Evolutionary conservation across 2,329 filamentous ascomycete genomes (phyloP), one percentile per base, ranked within the genome.

Genomic region (Neonectria ditissima): DNA sequence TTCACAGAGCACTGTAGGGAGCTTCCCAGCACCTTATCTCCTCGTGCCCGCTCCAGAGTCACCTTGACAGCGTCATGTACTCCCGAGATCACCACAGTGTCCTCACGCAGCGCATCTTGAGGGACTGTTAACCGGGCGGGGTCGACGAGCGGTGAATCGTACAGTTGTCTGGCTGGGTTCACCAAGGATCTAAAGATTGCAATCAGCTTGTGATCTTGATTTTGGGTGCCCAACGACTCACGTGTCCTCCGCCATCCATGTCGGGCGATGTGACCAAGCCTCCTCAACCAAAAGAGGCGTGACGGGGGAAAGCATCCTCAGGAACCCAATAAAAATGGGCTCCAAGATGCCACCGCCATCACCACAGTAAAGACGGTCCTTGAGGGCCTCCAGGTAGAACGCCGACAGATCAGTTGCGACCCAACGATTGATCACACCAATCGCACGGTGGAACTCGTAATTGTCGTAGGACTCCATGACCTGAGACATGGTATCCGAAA

Each of bases 301-400:
- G 59, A 97, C 86, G 1, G 95, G 94, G 2, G 88, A 90, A 30
- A 98, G 83, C 85, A 97, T 93, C 57, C 90, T 86, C 65, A 94
- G 81, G 18, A 97, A 82, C 37, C 93, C 89, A 6, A 87, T 80
- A 65, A 95, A 89, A 58, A 97, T 87, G 28, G 86, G 83, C 68
- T 87, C 85, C 51, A 92, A 79, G 5, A 86, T 83, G 50, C 91
- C 91, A 14, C 86, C 84, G 14, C 87, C 87, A 64, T 90, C 87
- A 30, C 92, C 92, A 48, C 94, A 96, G 81, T 99, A 99, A 1
- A 98, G 83, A 3, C 93, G 86, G 74, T 99, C 96, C 79, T 99
- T 99, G 72, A 94, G 84, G 0, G 92, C 89, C 78, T 99, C 96
- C 61, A 99, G 88, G 77, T 98, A 99, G 78, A 97, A 97, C 0